phyloP scores from a whole-genome alignment of 1,284 basidiomycete genomes.

The Meripilus lineatus region DNA sequence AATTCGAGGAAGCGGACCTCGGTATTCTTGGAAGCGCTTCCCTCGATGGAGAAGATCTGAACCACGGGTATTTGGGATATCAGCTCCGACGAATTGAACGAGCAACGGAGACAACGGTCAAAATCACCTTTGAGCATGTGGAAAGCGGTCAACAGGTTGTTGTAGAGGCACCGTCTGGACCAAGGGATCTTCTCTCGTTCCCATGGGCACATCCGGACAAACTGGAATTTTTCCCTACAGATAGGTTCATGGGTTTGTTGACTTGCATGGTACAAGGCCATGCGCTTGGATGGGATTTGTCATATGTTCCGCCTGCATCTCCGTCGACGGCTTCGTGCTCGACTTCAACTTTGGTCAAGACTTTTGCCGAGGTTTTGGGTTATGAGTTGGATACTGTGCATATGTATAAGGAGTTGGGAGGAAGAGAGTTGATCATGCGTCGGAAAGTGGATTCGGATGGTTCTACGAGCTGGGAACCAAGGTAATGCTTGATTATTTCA shows the following conservation, averaged over 20 bases:
- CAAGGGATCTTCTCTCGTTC: slow-evolving; percentile 23
- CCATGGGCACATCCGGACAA: slow-evolving; percentile 18
- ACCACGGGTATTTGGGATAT: slow-evolving; percentile 51
- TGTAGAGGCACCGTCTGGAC: slow-evolving; percentile 44
- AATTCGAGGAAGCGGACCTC: slow-evolving; percentile 47
- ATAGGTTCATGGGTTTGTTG: slow-evolving; percentile 30
- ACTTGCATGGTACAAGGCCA: slow-evolving; percentile 32
- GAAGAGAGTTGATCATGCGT: slow-evolving; percentile 58
- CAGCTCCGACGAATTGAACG: slow-evolving; percentile 36
- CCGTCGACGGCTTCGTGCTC: slow-evolving; percentile 32
- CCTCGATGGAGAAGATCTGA: slow-evolving; percentile 32
- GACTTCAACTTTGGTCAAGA: slow-evolving; percentile 29
- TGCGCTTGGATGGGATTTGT: slow-evolving; percentile 31
- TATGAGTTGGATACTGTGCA: slow-evolving; percentile 56
- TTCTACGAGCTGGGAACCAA: slow-evolving; percentile 59
- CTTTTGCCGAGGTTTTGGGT: slow-evolving; percentile 47
- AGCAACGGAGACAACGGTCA: slow-evolving; percentile 33
- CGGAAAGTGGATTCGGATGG: slow-evolving; percentile 42
- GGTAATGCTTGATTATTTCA: slow-evolving; percentile 37
- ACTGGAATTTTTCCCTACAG: slow-evolving; percentile 25
- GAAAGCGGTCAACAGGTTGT: slow-evolving; percentile 25
- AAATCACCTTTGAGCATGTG: slow-evolving; percentile 37
- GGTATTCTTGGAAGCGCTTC: slow-evolving; percentile 48
- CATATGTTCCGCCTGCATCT: slow-evolving; percentile 29
- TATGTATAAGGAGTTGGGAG: slow-evolving; percentile 66